Conservation (phyloP, 495 filamentous ascomycete species). For the Hypoxylon fragiforme region DNA sequence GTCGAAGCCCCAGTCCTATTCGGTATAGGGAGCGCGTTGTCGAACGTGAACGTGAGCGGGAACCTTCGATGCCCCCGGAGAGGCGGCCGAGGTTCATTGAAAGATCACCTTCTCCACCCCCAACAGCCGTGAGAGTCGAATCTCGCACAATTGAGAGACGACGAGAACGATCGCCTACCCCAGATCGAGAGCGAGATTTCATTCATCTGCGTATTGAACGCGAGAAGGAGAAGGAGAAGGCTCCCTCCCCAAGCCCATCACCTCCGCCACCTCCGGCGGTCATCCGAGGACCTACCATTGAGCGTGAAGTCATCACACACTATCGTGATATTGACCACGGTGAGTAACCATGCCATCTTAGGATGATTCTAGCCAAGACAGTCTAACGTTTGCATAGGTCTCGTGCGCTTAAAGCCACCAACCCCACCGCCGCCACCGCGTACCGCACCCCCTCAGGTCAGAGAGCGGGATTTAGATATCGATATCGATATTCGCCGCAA, state of each 20-base stretch:
- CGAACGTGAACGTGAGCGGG: constrained; percentile 45
- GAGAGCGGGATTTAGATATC: constrained; percentile 53
- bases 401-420: constrained; percentile 49
- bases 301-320: constrained; percentile 81
- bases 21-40: constrained; percentile 47
- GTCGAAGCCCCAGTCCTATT: constrained; percentile 51
- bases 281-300: constrained; percentile 70
- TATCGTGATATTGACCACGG: constrained; percentile 89
- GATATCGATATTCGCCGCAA: constrained; percentile 53
- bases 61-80: constrained; percentile 33
- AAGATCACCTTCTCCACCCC: constrained; percentile 48
- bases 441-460: constrained; percentile 36
- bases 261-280: constrained; percentile 53
- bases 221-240: constrained; percentile 39
- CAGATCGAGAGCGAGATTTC: constrained; percentile 39
- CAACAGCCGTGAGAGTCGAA: constrained; percentile 29
- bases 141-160: constrained; percentile 32
- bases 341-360: constrained; percentile 40
- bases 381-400: constrained; percentile 37
- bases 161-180: constrained; percentile 34
- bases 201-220: constrained; percentile 49
- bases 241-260: constrained; percentile 44
- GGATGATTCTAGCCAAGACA: neutral
- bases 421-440: constrained; percentile 50
- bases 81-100: constrained; percentile 31